A percentile compares a stretch with the other conserved stretches of the same genome.
These are phyloP conservation scores for Candida ficus DNA, from an alignment of 805 yeast genomes.

Conservation along the genomic window DNA sequence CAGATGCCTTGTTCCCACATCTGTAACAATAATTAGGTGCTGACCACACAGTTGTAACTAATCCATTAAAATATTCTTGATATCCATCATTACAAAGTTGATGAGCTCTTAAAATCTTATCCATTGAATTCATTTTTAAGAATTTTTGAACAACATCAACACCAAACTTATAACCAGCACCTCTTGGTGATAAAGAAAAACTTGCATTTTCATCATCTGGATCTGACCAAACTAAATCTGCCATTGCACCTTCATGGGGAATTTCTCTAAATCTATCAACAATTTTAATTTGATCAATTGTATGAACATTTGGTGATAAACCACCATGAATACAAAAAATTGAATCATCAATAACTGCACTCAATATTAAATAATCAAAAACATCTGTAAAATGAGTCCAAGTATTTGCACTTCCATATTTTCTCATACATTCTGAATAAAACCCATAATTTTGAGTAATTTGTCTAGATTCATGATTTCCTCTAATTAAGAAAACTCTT, in stretches of 20 bases:
- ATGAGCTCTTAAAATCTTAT: slow-evolving; percentile 87
- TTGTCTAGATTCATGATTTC: slow-evolving; percentile 95
- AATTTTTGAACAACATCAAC: slow-evolving; percentile 85
- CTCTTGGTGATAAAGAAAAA: slow-evolving; percentile 87
- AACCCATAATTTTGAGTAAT: slow-evolving; percentile 97
- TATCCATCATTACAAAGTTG: slow-evolving; percentile 96
- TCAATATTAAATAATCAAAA: slow-evolving; percentile 84
- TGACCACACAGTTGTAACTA: slow-evolving; percentile 95
- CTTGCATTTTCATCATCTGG: slow-evolving; percentile 81
- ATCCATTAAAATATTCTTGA: slow-evolving; percentile 85
- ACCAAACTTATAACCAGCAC: slow-evolving; percentile 98
- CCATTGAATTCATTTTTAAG: slow-evolving; percentile 68
- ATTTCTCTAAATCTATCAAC: slow-evolving; percentile 91
- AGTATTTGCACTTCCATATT: slow-evolving; percentile 74
- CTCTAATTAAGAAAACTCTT: slow-evolving; percentile 77
- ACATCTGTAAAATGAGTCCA: slow-evolving; percentile 90
- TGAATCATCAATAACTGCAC: slow-evolving; percentile 85
- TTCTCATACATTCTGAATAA: slow-evolving; percentile 87
- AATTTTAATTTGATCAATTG: slow-evolving; percentile 84
- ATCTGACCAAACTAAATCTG: slow-evolving; percentile 97
- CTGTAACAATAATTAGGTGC: slow-evolving; percentile 98
- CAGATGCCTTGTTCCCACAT: slow-evolving; percentile 97
- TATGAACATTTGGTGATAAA: slow-evolving; percentile 89
- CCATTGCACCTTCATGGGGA: slow-evolving; percentile 99
- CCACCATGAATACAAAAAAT: slow-evolving; percentile 98